Percentiles rank a stretch among this genome's conserved stretches.
These are phyloP conservation scores for Lathyrus tuberosus DNA, from an alignment of 306 rosid genomes.

Conservation along the genomic window DNA sequence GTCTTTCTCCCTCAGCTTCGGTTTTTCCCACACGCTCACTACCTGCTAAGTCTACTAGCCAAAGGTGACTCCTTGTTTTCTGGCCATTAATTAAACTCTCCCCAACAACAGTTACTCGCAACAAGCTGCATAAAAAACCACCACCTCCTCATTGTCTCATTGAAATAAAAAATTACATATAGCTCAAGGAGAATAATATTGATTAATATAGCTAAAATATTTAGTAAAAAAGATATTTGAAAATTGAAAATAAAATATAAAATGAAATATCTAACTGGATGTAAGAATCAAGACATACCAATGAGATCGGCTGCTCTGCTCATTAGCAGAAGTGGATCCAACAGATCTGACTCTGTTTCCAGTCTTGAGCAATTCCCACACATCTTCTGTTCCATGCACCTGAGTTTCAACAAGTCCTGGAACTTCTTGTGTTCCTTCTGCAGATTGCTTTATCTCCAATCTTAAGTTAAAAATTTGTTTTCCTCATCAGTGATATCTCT, in stretches of 20 bases:
- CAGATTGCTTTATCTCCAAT: constrained; percentile 95
- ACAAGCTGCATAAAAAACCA: constrained; percentile 63
- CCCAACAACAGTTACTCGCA: constrained; percentile 81
- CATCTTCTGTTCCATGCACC: constrained; percentile 68
- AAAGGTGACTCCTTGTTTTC: constrained; percentile 84
- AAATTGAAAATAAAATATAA: constrained; percentile 1
- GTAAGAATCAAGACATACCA: constrained; percentile 55
- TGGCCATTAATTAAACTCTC: constrained; percentile 78
- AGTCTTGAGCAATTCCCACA: constrained; percentile 82
- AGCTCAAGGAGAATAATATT: not conserved
- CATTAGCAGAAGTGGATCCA: constrained; percentile 94
- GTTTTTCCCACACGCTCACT: constrained; percentile 97
- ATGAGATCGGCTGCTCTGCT: constrained; percentile 97
- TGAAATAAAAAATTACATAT: constrained; percentile 1
- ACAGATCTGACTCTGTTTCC: constrained; percentile 89
- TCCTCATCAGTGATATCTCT: constrained; percentile 27
- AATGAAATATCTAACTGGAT: not conserved
- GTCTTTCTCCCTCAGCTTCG: constrained; percentile 97
- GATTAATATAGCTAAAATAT: constrained; percentile 14
- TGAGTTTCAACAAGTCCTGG: constrained; percentile 90
- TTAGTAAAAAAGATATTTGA: not conserved
- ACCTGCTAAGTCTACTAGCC: constrained; percentile 99
- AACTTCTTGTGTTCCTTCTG: constrained; percentile 94
- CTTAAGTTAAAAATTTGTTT: constrained; percentile 41
- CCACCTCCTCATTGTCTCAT: constrained; percentile 29